These are phyloP conservation scores for Tylopilus subfusipes DNA, from an alignment of 768 basidiomycete species.

Conservation along the genomic window DNA sequence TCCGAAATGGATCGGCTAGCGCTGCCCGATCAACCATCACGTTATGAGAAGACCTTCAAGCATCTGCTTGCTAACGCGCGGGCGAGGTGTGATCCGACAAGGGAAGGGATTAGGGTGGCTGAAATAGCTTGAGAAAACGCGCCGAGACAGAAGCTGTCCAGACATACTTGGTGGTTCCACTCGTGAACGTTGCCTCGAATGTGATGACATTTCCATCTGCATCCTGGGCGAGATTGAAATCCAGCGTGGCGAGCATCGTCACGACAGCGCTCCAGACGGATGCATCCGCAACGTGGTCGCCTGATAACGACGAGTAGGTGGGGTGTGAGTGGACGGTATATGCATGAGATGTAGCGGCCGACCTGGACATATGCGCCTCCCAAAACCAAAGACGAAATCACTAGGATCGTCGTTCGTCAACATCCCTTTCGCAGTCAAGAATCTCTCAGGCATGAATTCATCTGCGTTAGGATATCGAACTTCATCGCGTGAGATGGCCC, in stretches of 20 bases:
- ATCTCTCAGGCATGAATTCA: not conserved
- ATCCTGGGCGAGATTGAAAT: not conserved
- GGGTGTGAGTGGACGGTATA: not conserved
- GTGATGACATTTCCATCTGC: not conserved
- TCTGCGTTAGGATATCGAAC: not conserved
- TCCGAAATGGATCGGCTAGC: too few species aligned
- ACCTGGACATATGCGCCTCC: not conserved
- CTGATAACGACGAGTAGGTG: not conserved
- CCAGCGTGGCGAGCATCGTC: not conserved
- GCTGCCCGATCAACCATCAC: not conserved
- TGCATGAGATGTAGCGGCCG: not conserved
- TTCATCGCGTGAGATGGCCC: not conserved
- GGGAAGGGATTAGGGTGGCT: not conserved
- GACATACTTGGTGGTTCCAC: not conserved
- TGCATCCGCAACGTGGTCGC: not conserved
- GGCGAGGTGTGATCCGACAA: not conserved
- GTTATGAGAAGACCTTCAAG: too few species aligned
- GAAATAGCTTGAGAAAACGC: not conserved
- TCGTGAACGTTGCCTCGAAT: not conserved
- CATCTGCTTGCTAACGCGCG: not conserved
- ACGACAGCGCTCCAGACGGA: not conserved
- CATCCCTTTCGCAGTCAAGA: not conserved
- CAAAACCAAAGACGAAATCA: conserved; percentile 1
- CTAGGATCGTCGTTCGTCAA: not conserved
- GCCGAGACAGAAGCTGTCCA: not conserved